phyloP scores from a whole-genome alignment of 2,329 filamentous ascomycete genomes.

The Alternaria triticimaculans region DNA sequence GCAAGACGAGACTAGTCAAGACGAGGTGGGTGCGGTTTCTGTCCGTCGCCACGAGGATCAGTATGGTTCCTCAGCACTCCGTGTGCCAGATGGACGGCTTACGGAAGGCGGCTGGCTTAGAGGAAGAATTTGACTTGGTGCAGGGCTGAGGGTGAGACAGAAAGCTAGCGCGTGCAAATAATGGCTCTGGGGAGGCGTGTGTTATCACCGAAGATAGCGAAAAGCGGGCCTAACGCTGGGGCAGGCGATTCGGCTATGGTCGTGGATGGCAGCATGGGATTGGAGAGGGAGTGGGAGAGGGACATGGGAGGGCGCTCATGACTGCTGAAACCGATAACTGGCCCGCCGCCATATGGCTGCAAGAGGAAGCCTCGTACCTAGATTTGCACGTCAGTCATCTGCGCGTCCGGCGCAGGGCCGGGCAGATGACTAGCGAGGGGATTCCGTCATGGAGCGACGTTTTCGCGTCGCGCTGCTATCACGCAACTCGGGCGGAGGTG shows the following conservation, averaged over 20 bases:
- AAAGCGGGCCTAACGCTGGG: conserved; percentile 13
- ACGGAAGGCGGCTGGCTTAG: conserved; percentile 26
- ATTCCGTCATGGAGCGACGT: conserved; percentile 30
- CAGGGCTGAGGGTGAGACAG: conserved; percentile 38
- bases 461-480: conserved; percentile 23
- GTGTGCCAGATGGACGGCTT: conserved; percentile 23
- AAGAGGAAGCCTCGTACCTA: conserved; percentile 39
- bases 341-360: conserved; percentile 22
- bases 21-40: conserved; percentile 13
- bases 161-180: conserved; percentile 24
- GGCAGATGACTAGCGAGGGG: conserved; percentile 41
- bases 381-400: conserved; percentile 41
- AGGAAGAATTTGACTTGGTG: conserved; percentile 14
- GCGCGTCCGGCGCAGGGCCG: conserved; percentile 41
- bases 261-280: conserved; percentile 5
- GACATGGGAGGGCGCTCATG: conserved; percentile 24
- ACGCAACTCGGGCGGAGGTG: conserved; percentile 2
- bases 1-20: conserved; percentile 6
- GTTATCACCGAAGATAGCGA: conserved; percentile 25
- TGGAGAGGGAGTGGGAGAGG: neutral
- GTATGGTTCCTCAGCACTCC: conserved; percentile 18
- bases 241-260: conserved; percentile 13
- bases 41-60: conserved; percentile 12
- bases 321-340: conserved; percentile 40
- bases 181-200: conserved; percentile 22